Evolutionary conservation across 2,329 filamentous ascomycete genomes (phyloP).

Genomic region (Rosellinia necatrix): DNA sequence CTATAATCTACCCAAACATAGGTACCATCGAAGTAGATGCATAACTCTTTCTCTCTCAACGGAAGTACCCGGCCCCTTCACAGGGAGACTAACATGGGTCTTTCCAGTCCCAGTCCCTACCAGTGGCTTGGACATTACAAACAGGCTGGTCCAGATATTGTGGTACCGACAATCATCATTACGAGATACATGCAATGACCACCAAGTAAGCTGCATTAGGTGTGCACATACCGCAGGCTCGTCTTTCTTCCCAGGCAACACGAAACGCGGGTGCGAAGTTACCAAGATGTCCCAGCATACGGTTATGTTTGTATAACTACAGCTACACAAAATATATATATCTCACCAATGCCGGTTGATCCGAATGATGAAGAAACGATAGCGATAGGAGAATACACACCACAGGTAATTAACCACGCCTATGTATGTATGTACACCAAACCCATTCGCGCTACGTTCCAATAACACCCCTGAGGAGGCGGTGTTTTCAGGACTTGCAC

Average conservation of each 20-base stretch:
- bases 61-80: not conserved
- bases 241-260: no score
- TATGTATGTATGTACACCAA: no score
- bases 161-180: not conserved
- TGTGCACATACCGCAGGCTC: not conserved
- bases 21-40: constrained; percentile 11
- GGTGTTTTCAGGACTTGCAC: not conserved
- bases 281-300: no score
- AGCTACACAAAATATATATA: no score
- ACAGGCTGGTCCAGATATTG: not conserved
- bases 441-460: no score
- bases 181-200: not conserved
- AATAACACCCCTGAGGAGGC: no score
- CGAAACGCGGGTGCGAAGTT: no score
- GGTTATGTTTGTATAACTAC: no score
- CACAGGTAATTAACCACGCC: no score
- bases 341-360: no score
- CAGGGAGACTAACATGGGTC: not conserved
- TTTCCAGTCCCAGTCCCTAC: not conserved
- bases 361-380: no score
- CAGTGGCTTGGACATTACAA: not conserved
- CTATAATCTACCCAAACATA: constrained; percentile 12
- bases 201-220: not conserved
- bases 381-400: no score
- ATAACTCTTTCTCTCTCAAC: constrained; percentile 7